These are phyloP conservation scores for Phalaenopsis aphrodite DNA, from an alignment of 106 monocot genomes.

Conservation along the genomic window DNA sequence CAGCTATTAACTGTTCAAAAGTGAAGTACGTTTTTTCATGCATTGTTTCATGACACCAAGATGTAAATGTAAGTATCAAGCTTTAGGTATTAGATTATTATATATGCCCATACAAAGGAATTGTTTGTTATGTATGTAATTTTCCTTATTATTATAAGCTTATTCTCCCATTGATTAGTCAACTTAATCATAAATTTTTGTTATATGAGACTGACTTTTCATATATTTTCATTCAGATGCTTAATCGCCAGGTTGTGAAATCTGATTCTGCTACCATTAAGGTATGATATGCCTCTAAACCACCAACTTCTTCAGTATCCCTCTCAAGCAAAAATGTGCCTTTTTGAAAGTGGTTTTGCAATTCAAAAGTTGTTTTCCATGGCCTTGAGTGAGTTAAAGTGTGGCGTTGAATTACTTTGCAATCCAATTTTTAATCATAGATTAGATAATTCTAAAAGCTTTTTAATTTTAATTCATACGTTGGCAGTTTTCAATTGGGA, in stretches of 20 bases:
- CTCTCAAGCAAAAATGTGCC: not conserved
- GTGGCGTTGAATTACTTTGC: not conserved
- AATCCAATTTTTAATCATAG: not conserved
- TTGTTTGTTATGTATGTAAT: not conserved
- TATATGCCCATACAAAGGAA: too few relatives aligned
- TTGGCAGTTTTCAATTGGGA: not conserved
- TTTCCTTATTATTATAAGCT: not conserved
- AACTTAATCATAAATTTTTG: not conserved
- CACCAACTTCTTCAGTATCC: not conserved
- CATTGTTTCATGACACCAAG: too few relatives aligned
- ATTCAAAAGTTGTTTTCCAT: not conserved
- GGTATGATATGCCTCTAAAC: slow-evolving; percentile 26
- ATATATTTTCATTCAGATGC: slow-evolving; percentile 34
- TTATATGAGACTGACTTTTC: not conserved
- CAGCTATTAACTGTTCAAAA: too few relatives aligned
- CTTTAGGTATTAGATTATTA: too few relatives aligned
- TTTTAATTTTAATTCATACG: not conserved
- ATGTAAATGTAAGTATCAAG: too few relatives aligned
- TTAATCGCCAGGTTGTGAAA: slow-evolving; percentile 94
- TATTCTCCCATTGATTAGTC: not conserved
- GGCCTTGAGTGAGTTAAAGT: not conserved
- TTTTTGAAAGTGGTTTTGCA: not conserved
- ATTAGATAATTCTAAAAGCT: not conserved
- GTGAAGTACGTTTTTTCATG: too few relatives aligned
- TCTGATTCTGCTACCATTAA: slow-evolving; percentile 97